Evolutionary conservation across 176 grass and related monocot genomes (phyloP).

Genomic region (Lolium multiflorum): DNA sequence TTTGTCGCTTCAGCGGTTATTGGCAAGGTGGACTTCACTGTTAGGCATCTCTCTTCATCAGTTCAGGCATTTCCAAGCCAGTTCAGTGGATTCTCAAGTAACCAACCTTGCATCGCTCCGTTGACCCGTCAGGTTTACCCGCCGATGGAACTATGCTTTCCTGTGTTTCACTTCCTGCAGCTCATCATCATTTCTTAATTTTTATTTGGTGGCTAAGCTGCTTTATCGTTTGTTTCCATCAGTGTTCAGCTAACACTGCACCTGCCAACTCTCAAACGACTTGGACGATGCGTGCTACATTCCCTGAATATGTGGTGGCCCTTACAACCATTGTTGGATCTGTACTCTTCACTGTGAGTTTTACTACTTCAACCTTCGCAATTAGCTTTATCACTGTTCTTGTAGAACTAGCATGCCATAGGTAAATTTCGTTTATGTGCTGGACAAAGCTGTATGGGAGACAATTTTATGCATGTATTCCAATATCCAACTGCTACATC

Average conservation of each 20-base stretch:
- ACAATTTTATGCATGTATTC: conserved; percentile 8
- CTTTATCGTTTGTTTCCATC: conserved; percentile 14
- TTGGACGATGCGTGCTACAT: conserved; percentile 93
- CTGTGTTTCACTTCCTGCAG: neutral
- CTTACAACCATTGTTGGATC: conserved; percentile 97
- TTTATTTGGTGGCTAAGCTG: conserved; percentile 34
- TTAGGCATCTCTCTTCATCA: conserved; percentile 90
- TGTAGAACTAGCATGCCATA: neutral
- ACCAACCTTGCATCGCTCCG: conserved; percentile 75
- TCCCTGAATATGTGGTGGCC: conserved; percentile 98
- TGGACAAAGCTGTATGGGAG: neutral
- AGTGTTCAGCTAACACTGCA: conserved; percentile 89
- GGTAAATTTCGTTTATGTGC: neutral
- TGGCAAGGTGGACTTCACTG: conserved; percentile 98
- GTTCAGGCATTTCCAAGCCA: conserved; percentile 65
- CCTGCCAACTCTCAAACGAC: conserved; percentile 73
- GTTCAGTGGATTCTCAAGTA: conserved; percentile 68
- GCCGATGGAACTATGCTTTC: conserved; percentile 5
- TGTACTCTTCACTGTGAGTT: conserved; percentile 88
- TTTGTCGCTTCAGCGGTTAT: conserved; percentile 66
- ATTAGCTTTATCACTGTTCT: neutral
- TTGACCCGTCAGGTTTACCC: conserved; percentile 52
- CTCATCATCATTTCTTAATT: conserved; percentile 2
- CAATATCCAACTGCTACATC: neutral
- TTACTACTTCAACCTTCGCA: conserved; percentile 14